Percentiles rank a stretch among this genome's conserved stretches.
Conservation (phyloP, 2,329 filamentous ascomycete genomes). For the Cordyceps tenuipes region DNA sequence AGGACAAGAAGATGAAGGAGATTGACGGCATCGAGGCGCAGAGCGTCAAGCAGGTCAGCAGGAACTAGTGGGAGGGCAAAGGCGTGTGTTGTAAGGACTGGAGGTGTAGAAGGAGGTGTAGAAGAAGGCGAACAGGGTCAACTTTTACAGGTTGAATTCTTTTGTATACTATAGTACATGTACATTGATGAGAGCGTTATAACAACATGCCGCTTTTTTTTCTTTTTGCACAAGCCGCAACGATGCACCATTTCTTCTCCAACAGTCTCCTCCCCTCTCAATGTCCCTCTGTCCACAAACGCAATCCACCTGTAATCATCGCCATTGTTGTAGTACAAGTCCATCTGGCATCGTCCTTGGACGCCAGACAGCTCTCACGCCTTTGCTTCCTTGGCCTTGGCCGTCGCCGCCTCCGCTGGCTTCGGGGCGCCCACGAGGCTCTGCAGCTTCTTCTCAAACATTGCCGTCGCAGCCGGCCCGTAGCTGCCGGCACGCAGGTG, state of each 20-base stretch:
- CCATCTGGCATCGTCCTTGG: neutral
- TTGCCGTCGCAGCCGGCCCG: slow-evolving; percentile 23
- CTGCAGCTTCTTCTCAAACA: slow-evolving; percentile 32
- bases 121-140: neutral
- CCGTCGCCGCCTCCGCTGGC: neutral
- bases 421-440: slow-evolving; percentile 18
- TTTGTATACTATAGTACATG: slow-evolving; percentile 13
- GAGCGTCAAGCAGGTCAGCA: slow-evolving; percentile 33
- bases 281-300: neutral
- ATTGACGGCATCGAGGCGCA: slow-evolving; percentile 44
- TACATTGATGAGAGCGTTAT: slow-evolving; percentile 10
- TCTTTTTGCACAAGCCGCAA: neutral
- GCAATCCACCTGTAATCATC: neutral
- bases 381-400: slow-evolving; percentile 1
- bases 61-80: too few species aligned
- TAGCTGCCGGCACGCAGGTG: slow-evolving; percentile 32
- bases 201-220: neutral
- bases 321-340: neutral
- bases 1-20: slow-evolving; percentile 45
- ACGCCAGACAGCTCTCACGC: neutral
- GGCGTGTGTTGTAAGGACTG: neutral
- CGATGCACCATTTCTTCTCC: neutral
- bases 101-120: neutral
- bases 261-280: neutral
- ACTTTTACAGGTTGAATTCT: neutral